Evolutionary conservation across 768 basidiomycete species (phyloP), one percentile per base, ranked within the genome.

Genomic region (Roridomyces roridus): DNA sequence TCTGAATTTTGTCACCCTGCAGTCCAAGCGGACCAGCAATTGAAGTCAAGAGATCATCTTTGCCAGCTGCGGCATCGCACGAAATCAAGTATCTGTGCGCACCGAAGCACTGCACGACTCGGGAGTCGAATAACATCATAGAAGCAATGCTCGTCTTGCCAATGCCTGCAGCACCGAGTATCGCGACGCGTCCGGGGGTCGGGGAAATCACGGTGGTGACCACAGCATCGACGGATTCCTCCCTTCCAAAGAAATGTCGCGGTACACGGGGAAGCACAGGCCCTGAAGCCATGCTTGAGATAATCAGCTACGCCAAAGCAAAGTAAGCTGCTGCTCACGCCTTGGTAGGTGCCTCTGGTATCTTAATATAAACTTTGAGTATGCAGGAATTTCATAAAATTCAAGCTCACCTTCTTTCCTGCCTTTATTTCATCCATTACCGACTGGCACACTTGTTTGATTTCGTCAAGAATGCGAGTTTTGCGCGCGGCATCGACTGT

Each of bases 91-190:
- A 61, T 7, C 63, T 59, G 15, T 42, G 51, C 24, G 53, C 43
- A 5, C 59, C 56, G 36, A 64, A 64, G 25, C 43, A 49, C 8
- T 64, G 44, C 18, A 49, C 59, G 31, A 64, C 49, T 5, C 59
- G 51, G 41, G 46, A 15, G 55, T 61, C 59, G 24, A 42, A 54
- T 35, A 64, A 35, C 8, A 61, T 56, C 55, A 43, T 57, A 14
- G 55, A 53, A 6, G 63, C 59, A 41, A 64, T 49, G 39, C 55
- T 57, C 14, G 63, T 60, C 59, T 64, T 64, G 12, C 63, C 63
- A 11, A 64, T 64, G 5, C 63, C 63, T 10, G 59, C 63, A 24
- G 63, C 40, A 23, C 63, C 63, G 2, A 64, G 45, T 36, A 64
- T 60, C 40, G 59, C 63, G 37, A 64, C 56, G 21, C 59, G 46